Percentiles rank a stretch among this genome's conserved stretches.
Evolutionary conservation across 257 asterid species (phyloP).

Genomic region (Solanum lycopersicoides): DNA sequence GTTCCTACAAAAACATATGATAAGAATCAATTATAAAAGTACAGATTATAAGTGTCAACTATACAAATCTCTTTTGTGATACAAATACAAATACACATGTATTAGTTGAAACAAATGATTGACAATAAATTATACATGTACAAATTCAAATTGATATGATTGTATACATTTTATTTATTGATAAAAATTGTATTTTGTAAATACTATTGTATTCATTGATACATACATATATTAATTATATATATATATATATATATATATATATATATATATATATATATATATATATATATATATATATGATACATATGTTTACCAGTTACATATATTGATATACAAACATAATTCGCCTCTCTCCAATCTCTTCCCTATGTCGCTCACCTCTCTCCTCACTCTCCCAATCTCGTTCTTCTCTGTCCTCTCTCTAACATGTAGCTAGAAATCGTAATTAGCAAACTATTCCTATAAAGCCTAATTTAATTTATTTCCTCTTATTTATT

Average conservation of each 20-base stretch:
- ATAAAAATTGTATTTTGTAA: not conserved
- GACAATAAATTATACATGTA: no score
- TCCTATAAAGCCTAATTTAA: not conserved
- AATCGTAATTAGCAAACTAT: no score
- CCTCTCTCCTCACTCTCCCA: not conserved
- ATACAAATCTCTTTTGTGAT: not conserved
- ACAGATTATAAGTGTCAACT: not conserved
- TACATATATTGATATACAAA: no score
- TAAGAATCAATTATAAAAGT: no score
- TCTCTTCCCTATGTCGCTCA: not conserved
- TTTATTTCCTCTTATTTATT: not conserved
- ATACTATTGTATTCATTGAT: not conserved
- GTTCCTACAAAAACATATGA: no score
- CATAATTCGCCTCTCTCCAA: not conserved
- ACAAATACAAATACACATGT: not conserved
- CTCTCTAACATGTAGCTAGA: not conserved
- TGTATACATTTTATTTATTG: no score
- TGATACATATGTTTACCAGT: no score
- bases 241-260: no score
- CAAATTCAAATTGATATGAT: not conserved
- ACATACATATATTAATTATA: no score
- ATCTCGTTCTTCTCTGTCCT: not conserved
- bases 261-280: no score
- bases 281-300: no score
- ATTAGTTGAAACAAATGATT: not conserved